phyloP scores from a whole-genome alignment of 257 asterid species.

The Capsicum rhomboideum region DNA sequence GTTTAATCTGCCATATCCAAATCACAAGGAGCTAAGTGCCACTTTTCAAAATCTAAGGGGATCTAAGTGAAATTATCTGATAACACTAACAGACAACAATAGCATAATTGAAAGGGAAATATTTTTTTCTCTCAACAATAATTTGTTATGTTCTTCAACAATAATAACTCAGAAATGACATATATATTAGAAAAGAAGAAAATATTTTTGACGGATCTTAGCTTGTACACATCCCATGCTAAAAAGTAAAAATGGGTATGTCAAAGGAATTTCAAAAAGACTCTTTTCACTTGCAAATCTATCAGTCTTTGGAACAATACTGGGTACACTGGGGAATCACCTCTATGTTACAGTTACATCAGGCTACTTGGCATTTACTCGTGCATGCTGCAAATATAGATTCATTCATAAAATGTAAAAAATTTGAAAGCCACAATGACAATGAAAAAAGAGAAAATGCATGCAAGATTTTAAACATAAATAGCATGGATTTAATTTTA shows the following conservation, averaged over 20 bases:
- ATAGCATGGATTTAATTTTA: background rate
- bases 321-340: background rate
- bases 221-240: background rate
- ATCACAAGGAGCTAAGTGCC: background rate
- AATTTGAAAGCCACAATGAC: background rate
- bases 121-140: background rate
- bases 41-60: background rate
- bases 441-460: background rate
- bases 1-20: background rate
- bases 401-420: background rate
- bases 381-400: constrained; percentile 4
- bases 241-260: background rate
- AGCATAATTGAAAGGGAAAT: background rate
- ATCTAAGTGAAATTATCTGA: background rate
- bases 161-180: background rate
- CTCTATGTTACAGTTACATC: background rate
- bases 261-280: background rate
- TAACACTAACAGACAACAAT: background rate
- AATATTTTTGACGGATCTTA: background rate
- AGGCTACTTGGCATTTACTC: background rate
- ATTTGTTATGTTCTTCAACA: background rate
- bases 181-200: background rate
- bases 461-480: background rate
- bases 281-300: background rate
- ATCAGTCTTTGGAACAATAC: background rate